Percentiles rank a stretch among this genome's conserved stretches.
Conservation (phyloP, 2,329 filamentous ascomycete genomes). For the Arachnomyces sp. region DNA sequence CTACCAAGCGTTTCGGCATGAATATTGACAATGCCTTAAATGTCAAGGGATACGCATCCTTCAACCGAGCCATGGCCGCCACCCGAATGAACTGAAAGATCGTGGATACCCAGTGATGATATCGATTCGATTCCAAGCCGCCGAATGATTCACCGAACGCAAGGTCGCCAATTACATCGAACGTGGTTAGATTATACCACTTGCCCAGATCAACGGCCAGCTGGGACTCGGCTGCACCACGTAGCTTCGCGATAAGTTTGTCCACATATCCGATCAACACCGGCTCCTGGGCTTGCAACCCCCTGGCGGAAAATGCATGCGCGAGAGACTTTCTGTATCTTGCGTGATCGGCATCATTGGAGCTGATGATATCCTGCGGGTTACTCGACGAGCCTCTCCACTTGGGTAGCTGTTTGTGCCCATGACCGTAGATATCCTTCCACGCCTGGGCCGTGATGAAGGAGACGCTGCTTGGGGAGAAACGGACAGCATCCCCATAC, state of each 20-base stretch:
- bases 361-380: conserved; percentile 8
- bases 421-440: conserved; percentile 21
- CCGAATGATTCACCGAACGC: conserved; percentile 25
- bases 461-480: conserved; percentile 25
- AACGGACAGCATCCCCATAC: conserved; percentile 20
- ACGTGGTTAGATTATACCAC: conserved; percentile 26
- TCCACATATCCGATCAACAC: conserved; percentile 26
- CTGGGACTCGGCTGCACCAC: conserved; percentile 4
- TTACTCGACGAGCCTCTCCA: conserved; percentile 1
- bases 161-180: conserved; percentile 26
- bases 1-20: no score
- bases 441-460: conserved; percentile 19
- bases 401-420: conserved; percentile 11
- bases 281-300: conserved; percentile 29
- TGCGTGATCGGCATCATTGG: no score
- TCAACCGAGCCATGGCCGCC: conserved; percentile 3
- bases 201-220: conserved; percentile 16
- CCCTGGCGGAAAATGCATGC: conserved; percentile 34
- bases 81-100: conserved; percentile 13
- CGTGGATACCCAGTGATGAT: conserved; percentile 21
- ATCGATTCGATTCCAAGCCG: conserved; percentile 18
- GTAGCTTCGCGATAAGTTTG: conserved; percentile 21
- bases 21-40: no score
- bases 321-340: conserved; percentile 15
- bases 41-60: no score